Conservation (phyloP, 2,329 filamentous ascomycete genomes). For the Xylariales sp. region DNA sequence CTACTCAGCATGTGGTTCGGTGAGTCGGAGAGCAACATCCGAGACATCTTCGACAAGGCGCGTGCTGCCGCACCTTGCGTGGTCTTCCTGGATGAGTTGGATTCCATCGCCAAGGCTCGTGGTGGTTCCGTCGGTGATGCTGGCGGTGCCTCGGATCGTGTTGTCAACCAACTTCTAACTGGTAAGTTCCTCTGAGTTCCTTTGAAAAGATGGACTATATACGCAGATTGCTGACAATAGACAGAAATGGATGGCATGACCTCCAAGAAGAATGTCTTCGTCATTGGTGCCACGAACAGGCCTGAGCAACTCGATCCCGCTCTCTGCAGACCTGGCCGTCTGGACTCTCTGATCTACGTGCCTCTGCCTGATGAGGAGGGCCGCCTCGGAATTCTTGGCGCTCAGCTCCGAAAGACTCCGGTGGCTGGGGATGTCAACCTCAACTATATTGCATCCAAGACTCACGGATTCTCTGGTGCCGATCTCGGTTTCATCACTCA, state of each 20-base stretch:
- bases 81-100: conserved; percentile 97
- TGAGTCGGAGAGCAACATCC: conserved; percentile 99
- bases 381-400: conserved; percentile 84
- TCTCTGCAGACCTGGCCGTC: conserved; percentile 95
- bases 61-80: conserved; percentile 96
- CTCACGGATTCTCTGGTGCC: conserved; percentile 98
- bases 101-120: conserved; percentile 99
- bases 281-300: conserved; percentile 97
- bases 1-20: conserved; percentile 99
- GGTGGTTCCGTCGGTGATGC: conserved; percentile 94
- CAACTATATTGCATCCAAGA: conserved; percentile 89
- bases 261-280: conserved; percentile 99
- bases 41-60: conserved; percentile 99
- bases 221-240: conserved; percentile 22
- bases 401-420: conserved; percentile 97
- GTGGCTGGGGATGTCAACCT: conserved; percentile 84
- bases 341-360: conserved; percentile 97
- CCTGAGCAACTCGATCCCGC: conserved; percentile 98
- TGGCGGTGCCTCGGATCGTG: conserved; percentile 96
- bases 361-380: conserved; percentile 90
- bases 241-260: conserved; percentile 99
- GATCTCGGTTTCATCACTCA: conserved; percentile 99
- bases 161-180: conserved; percentile 98
- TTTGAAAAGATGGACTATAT: background rate
- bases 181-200: conserved; percentile 51